Evolutionary conservation across 2,329 filamentous ascomycete genomes (phyloP).

Genomic region (Chalara sp.): DNA sequence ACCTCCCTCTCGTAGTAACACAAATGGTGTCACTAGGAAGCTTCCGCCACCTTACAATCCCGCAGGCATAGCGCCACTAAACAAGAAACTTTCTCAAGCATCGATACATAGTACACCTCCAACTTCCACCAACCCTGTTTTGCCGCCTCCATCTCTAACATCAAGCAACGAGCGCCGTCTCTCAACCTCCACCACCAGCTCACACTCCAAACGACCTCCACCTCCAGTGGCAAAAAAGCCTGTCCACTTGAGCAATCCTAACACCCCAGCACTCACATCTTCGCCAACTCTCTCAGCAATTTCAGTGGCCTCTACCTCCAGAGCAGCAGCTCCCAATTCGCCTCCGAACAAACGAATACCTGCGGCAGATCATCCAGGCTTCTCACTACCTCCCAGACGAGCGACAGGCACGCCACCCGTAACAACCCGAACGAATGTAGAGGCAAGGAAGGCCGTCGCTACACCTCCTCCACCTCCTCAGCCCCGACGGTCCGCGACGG

Average conservation of each 20-base stretch:
- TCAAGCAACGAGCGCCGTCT: slow-evolving; percentile 15
- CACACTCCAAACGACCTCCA: slow-evolving; percentile 23
- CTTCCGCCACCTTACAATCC: slow-evolving; percentile 24
- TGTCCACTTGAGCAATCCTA: slow-evolving; percentile 22
- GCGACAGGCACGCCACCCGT: slow-evolving; percentile 5
- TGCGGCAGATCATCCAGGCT: slow-evolving; percentile 12
- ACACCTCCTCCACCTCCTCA: slow-evolving; percentile 21
- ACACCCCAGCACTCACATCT: slow-evolving; percentile 13
- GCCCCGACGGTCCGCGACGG: slow-evolving; percentile 12
- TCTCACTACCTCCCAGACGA: slow-evolving; percentile 18
- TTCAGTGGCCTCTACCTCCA: slow-evolving; percentile 7
- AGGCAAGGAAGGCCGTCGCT: slow-evolving; percentile 6
- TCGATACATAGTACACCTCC: slow-evolving; percentile 8
- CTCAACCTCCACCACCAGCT: slow-evolving; percentile 21
- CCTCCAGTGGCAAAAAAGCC: slow-evolving; percentile 25
- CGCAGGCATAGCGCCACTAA: slow-evolving; percentile 6
- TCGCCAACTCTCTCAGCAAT: slow-evolving; percentile 13
- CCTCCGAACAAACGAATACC: slow-evolving; percentile 10
- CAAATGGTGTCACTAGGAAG: slow-evolving; percentile 16
- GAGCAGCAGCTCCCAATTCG: too few species aligned
- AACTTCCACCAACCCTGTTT: slow-evolving; percentile 5
- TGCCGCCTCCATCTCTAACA: slow-evolving; percentile 2
- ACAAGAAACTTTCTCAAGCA: slow-evolving; percentile 11
- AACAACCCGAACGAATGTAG: not conserved
- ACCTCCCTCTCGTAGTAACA: not conserved